These are phyloP conservation scores for Alternaria postmessia DNA, from an alignment of 2,329 filamentous ascomycete genomes.

Conservation along the genomic window DNA sequence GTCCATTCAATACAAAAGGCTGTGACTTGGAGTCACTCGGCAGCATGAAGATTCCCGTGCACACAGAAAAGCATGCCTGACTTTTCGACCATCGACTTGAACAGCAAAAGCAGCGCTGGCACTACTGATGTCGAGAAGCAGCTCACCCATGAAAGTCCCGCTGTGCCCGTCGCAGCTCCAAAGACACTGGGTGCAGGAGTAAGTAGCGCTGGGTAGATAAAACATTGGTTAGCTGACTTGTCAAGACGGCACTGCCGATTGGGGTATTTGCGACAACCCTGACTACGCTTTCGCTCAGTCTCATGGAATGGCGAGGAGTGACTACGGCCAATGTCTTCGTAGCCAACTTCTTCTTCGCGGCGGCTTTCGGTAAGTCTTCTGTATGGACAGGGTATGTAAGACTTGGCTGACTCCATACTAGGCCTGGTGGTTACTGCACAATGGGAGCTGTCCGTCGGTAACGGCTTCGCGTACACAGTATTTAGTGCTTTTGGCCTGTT, in stretches of 20 bases:
- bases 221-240: neutral
- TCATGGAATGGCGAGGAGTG: slow-evolving; percentile 65
- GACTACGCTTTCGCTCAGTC: slow-evolving; percentile 61
- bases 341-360: slow-evolving; percentile 63
- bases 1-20: slow-evolving; percentile 2
- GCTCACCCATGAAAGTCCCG: slow-evolving; percentile 9
- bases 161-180: neutral
- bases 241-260: slow-evolving; percentile 60
- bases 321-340: slow-evolving; percentile 62
- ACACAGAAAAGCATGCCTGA: slow-evolving; percentile 1
- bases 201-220: neutral
- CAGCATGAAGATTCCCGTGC: neutral
- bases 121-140: slow-evolving; percentile 29
- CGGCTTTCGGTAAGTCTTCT: slow-evolving; percentile 54
- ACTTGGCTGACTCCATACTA: neutral
- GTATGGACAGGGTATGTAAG: neutral
- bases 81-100: slow-evolving; percentile 1
- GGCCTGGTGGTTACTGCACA: slow-evolving; percentile 62
- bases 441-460: slow-evolving; percentile 63
- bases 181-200: slow-evolving; percentile 28
- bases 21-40: neutral
- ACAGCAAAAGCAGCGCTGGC: slow-evolving; percentile 11
- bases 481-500: slow-evolving; percentile 64
- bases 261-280: slow-evolving; percentile 64
- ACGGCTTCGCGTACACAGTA: slow-evolving; percentile 63